Conservation (phyloP, 306 rosid genomes). For the Cucumis melo region DNA sequence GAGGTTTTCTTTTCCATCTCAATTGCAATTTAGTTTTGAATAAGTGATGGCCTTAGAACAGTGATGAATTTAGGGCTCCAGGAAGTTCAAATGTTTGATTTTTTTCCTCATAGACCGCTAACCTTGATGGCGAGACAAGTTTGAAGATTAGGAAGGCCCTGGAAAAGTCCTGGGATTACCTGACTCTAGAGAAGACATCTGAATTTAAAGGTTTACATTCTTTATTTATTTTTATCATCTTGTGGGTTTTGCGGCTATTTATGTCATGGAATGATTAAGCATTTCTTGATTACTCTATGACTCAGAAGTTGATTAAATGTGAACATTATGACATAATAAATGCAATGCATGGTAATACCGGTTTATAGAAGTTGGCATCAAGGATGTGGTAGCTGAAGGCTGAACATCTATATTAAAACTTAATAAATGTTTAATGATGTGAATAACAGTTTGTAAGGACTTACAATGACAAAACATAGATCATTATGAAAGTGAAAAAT, state of each 20-base stretch:
- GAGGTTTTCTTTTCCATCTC: constrained; percentile 38
- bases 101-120: constrained; percentile 54
- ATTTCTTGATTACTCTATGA: background rate
- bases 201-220: constrained; percentile 61
- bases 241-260: background rate
- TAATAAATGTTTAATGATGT: background rate
- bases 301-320: constrained; percentile 2
- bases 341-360: background rate
- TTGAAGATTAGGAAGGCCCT: constrained; percentile 80
- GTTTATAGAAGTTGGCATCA: background rate
- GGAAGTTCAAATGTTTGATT: background rate
- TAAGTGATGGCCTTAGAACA: background rate
- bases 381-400: background rate
- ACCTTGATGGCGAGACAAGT: constrained; percentile 95
- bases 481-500: background rate
- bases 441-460: background rate
- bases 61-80: background rate
- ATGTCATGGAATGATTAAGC: background rate
- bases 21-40: background rate
- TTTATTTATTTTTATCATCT: constrained; percentile 6
- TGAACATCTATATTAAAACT: background rate
- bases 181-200: constrained; percentile 66
- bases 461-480: background rate
- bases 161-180: constrained; percentile 88
- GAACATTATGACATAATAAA: background rate